Evolutionary conservation across 495 filamentous ascomycete species (phyloP).

Genomic region (Hamigera avellanea): DNA sequence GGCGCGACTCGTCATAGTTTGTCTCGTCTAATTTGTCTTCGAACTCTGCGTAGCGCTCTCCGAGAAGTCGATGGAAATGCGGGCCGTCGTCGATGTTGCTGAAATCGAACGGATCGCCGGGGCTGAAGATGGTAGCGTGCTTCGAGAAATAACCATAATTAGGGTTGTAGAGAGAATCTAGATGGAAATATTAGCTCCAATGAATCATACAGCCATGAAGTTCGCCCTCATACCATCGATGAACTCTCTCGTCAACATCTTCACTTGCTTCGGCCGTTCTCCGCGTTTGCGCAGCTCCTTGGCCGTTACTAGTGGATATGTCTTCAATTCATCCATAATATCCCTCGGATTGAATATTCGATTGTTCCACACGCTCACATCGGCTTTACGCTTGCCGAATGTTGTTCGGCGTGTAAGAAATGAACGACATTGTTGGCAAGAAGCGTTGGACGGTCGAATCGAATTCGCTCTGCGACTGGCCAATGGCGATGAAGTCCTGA

Average conservation of each 20-base stretch:
- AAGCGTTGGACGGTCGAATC: constrained; percentile 13
- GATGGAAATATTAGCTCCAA: constrained; percentile 4
- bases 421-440: constrained; percentile 26
- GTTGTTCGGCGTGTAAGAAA: constrained; percentile 27
- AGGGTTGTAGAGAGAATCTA: constrained; percentile 94
- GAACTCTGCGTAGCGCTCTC: constrained; percentile 73
- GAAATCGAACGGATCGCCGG: constrained; percentile 91
- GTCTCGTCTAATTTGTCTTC: constrained; percentile 74
- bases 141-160: constrained; percentile 98
- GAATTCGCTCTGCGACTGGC: constrained; percentile 5
- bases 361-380: constrained; percentile 60
- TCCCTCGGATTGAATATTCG: constrained; percentile 61
- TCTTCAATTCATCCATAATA: constrained; percentile 63
- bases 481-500: constrained; percentile 27
- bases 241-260: constrained; percentile 95
- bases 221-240: constrained; percentile 62
- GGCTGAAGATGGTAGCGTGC: constrained; percentile 90
- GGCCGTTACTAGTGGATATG: constrained; percentile 76
- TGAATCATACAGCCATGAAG: background rate
- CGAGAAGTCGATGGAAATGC: constrained; percentile 65
- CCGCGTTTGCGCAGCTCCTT: constrained; percentile 55
- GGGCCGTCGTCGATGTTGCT: constrained; percentile 65
- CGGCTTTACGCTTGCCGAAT: constrained; percentile 19
- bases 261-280: constrained; percentile 75
- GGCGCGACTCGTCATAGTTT: constrained; percentile 60